Evolutionary conservation across 2,329 filamentous ascomycete species (phyloP).

Genomic region (Calcarisporium arbuscula): DNA sequence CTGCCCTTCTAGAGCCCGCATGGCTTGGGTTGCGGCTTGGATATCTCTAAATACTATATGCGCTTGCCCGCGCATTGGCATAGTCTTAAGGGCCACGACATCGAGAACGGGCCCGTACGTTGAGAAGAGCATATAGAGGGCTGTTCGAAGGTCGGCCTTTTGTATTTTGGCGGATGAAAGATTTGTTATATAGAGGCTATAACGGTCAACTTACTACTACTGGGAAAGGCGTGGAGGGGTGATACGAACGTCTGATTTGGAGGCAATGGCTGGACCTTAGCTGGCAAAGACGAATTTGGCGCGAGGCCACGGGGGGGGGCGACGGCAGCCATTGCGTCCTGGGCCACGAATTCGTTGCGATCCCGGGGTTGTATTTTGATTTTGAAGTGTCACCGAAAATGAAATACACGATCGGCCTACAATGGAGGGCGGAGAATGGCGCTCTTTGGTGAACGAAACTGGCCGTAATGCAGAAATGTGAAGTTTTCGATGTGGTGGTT

Average conservation of each 20-base stretch:
- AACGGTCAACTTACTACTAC: slow-evolving; percentile 1
- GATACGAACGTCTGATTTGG: slow-evolving; percentile 68
- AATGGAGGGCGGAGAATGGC: too few species aligned
- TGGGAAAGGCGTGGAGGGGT: slow-evolving; percentile 3
- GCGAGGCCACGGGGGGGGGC: slow-evolving; percentile 33
- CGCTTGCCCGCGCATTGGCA: slow-evolving; percentile 92
- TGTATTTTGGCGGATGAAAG: slow-evolving; percentile 80
- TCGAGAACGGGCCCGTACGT: slow-evolving; percentile 92
- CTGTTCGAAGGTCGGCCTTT: slow-evolving; percentile 79
- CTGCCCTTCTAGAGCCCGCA: slow-evolving; percentile 81
- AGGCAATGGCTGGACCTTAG: slow-evolving; percentile 49
- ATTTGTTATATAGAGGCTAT: slow-evolving; percentile 81
- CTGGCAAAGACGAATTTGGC: slow-evolving; percentile 35
- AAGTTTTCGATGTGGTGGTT: too few species aligned
- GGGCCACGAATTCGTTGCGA: background rate
- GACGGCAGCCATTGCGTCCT: slow-evolving; percentile 26
- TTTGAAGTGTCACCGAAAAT: too few species aligned
- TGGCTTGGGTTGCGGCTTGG: slow-evolving; percentile 86
- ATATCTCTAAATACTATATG: slow-evolving; percentile 87
- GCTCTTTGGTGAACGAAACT: too few species aligned
- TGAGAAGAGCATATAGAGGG: slow-evolving; percentile 88
- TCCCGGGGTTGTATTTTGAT: too few species aligned
- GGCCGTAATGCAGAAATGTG: too few species aligned
- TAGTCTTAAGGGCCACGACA: slow-evolving; percentile 80
- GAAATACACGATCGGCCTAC: too few species aligned